These are phyloP conservation scores for Sedum album DNA, from an alignment of 164 flowering plant genomes.

Conservation along the genomic window DNA sequence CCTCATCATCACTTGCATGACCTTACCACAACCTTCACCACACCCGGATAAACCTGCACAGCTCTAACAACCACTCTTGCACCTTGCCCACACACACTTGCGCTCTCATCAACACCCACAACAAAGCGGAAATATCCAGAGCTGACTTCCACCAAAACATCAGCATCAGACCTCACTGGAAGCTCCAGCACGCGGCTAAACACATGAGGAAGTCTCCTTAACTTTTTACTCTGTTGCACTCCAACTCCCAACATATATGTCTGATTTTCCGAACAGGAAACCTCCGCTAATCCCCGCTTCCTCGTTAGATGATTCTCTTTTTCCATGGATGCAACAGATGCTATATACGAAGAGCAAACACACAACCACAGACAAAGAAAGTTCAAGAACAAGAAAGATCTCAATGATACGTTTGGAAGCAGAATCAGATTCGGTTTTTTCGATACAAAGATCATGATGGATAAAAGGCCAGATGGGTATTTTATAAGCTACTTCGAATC, in stretches of 20 bases:
- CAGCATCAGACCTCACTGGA: slow-evolving; percentile 65
- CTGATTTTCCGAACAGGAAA: background rate
- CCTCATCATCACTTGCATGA: slow-evolving; percentile 13
- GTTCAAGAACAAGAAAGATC: background rate
- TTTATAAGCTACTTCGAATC: background rate
- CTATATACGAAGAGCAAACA: background rate
- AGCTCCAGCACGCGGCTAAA: slow-evolving; percentile 70
- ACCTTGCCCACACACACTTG: slow-evolving; percentile 14
- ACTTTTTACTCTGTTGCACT: slow-evolving; percentile 33
- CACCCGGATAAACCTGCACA: slow-evolving; percentile 64
- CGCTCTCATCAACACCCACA: slow-evolving; percentile 23
- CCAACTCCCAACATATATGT: background rate
- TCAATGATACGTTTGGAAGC: background rate
- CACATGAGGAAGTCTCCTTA: slow-evolving; percentile 70
- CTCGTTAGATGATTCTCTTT: background rate
- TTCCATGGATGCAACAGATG: background rate
- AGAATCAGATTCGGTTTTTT: background rate
- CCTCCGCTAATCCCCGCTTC: background rate
- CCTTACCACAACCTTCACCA: slow-evolving; percentile 58
- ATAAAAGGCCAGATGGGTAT: background rate
- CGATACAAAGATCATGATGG: background rate
- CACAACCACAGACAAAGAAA: background rate
- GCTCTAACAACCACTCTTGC: slow-evolving; percentile 36
- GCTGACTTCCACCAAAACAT: slow-evolving; percentile 52
- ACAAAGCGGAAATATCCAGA: slow-evolving; percentile 44